Conservation (phyloP, 2,329 filamentous ascomycete genomes). For the Colletotrichum liaoningense region DNA sequence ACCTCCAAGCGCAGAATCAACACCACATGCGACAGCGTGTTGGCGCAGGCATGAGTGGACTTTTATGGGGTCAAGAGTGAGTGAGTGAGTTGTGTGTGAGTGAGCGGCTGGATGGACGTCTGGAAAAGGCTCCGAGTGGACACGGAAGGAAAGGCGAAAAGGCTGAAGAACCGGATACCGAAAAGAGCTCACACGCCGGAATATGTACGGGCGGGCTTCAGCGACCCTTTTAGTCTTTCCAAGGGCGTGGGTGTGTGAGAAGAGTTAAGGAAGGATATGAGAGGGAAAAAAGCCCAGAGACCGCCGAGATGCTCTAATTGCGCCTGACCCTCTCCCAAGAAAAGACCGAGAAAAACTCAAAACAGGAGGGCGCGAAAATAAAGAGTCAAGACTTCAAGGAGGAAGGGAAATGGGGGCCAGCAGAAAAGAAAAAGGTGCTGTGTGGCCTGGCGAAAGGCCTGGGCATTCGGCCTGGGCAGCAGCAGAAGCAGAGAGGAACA, state of each 20-base stretch:
- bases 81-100: not conserved
- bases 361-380: not conserved
- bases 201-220: not conserved
- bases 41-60: not conserved
- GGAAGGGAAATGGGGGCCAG: too few species aligned
- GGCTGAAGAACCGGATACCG: not conserved
- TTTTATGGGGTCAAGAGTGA: not conserved
- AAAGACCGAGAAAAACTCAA: slow-evolving; percentile 13
- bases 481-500: not conserved
- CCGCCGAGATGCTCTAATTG: not conserved
- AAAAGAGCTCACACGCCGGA: not conserved
- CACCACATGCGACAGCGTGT: not conserved
- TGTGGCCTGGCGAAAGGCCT: not conserved
- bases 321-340: slow-evolving; percentile 12
- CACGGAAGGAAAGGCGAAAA: not conserved
- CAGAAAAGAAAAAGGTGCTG: not conserved
- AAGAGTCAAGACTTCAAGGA: not conserved
- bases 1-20: not conserved
- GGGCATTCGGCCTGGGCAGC: not conserved
- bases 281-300: not conserved
- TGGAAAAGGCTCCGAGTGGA: not conserved
- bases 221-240: not conserved
- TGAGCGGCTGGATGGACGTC: not conserved
- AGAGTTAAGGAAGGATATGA: too few species aligned
- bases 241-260: not conserved